phyloP scores from a whole-genome alignment of 805 yeast genomes.

The Ogataea trehalophila region DNA sequence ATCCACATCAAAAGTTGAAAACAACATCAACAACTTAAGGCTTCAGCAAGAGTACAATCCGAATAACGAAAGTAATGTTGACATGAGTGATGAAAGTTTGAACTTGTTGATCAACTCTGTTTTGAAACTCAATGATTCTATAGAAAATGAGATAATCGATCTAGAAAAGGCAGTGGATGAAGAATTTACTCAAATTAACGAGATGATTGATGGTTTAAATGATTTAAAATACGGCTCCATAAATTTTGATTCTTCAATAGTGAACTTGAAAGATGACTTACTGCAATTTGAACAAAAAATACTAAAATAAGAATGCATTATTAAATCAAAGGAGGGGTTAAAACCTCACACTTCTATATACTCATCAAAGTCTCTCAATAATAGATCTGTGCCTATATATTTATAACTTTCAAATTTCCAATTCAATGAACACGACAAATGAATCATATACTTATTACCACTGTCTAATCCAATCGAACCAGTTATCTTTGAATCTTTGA shows the following conservation, averaged over 20 bases:
- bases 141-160: conserved; percentile 22
- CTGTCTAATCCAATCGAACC: conserved; percentile 54
- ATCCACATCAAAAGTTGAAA: conserved; percentile 7
- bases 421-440: conserved; percentile 68
- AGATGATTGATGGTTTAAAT: conserved; percentile 26
- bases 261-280: conserved; percentile 14
- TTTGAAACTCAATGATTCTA: conserved; percentile 21
- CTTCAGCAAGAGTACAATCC: conserved; percentile 7
- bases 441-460: conserved; percentile 69
- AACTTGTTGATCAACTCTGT: conserved; percentile 20
- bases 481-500: conserved; percentile 42
- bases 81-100: conserved; percentile 16
- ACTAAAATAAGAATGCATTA: conserved; percentile 1
- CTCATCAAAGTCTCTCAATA: conserved; percentile 19
- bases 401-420: conserved; percentile 66
- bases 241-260: conserved; percentile 16
- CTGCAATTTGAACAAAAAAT: conserved; percentile 15
- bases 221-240: conserved; percentile 27
- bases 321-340: background rate
- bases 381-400: conserved; percentile 11
- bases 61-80: conserved; percentile 2
- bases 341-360: conserved; percentile 17
- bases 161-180: conserved; percentile 15
- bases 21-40: conserved; percentile 9
- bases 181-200: conserved; percentile 18